Percentiles rank a stretch among this genome's conserved stretches.
Conservation (phyloP, 768 basidiomycete species). For the Mycena haematopus region DNA sequence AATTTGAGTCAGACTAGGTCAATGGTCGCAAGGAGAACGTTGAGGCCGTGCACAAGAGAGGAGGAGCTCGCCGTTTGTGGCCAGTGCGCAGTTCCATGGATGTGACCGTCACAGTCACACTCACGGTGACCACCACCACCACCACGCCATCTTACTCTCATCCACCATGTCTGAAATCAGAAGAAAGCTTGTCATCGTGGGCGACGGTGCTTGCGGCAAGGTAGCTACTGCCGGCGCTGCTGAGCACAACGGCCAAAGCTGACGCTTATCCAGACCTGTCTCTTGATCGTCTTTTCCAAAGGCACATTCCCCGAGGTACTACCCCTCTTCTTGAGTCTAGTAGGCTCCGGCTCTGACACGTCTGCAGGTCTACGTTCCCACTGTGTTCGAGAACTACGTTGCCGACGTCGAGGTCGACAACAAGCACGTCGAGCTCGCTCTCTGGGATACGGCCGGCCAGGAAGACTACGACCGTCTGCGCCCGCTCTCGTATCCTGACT, state of each 20-base stretch:
- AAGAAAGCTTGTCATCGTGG: slow-evolving; percentile 98
- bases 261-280: slow-evolving; percentile 68
- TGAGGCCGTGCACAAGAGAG: background rate
- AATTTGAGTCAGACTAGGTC: too few relatives aligned
- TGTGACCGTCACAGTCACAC: slow-evolving; percentile 1
- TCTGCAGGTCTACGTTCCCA: slow-evolving; percentile 94
- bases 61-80: background rate
- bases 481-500: slow-evolving; percentile 97
- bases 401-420: slow-evolving; percentile 99
- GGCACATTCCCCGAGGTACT: slow-evolving; percentile 95
- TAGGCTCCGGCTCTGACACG: slow-evolving; percentile 2
- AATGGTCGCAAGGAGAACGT: too few relatives aligned
- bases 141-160: slow-evolving; percentile 11
- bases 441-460: slow-evolving; percentile 99
- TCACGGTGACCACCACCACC: slow-evolving; percentile 13
- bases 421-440: slow-evolving; percentile 96
- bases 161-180: slow-evolving; percentile 91
- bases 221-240: slow-evolving; percentile 43
- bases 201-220: slow-evolving; percentile 98
- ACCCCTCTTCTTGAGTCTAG: slow-evolving; percentile 33
- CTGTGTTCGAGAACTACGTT: slow-evolving; percentile 99
- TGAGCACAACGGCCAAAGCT: background rate
- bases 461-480: slow-evolving; percentile 99
- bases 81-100: background rate
- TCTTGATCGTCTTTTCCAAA: slow-evolving; percentile 96